Conservation (phyloP, 768 basidiomycete genomes). For the Infundibulicybe gibba region DNA sequence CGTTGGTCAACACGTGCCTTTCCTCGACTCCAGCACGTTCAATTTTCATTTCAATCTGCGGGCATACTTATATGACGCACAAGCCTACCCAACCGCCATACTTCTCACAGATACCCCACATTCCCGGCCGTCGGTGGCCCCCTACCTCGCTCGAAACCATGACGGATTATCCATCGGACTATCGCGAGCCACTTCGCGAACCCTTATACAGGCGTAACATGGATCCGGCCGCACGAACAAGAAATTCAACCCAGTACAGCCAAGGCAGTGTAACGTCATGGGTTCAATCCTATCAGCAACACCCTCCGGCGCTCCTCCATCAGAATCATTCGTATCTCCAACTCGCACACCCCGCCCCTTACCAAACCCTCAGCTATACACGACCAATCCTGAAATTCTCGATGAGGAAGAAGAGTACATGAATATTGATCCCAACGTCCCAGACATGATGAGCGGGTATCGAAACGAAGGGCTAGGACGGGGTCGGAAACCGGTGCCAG, state of each 20-base stretch:
- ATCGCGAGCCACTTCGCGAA: slow-evolving; percentile 9
- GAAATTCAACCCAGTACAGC: slow-evolving; percentile 13
- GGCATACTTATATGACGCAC: background rate
- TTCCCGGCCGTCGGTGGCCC: too few relatives aligned
- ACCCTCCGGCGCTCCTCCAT: slow-evolving; percentile 24
- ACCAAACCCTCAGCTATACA: slow-evolving; percentile 21
- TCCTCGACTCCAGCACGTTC: background rate
- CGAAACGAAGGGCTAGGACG: slow-evolving; percentile 11
- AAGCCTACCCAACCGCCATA: background rate
- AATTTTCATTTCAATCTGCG: background rate
- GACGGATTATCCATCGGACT: slow-evolving; percentile 2
- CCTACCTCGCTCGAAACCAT: background rate
- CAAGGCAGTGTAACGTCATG: slow-evolving; percentile 33
- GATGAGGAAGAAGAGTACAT: slow-evolving; percentile 29
- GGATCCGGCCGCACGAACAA: slow-evolving; percentile 7
- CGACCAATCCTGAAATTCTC: slow-evolving; percentile 12
- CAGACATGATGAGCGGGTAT: slow-evolving; percentile 11
- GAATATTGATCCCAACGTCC: slow-evolving; percentile 17
- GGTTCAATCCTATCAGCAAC: slow-evolving; percentile 29
- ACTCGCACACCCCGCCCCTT: slow-evolving; percentile 23
- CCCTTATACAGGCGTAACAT: slow-evolving; percentile 7
- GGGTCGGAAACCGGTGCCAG: slow-evolving; percentile 4
- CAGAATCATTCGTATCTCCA: slow-evolving; percentile 11
- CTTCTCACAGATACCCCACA: too few relatives aligned
- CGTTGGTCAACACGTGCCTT: too few relatives aligned